Conservation (phyloP, 495 filamentous ascomycete genomes). For the Podospora anserina region DNA sequence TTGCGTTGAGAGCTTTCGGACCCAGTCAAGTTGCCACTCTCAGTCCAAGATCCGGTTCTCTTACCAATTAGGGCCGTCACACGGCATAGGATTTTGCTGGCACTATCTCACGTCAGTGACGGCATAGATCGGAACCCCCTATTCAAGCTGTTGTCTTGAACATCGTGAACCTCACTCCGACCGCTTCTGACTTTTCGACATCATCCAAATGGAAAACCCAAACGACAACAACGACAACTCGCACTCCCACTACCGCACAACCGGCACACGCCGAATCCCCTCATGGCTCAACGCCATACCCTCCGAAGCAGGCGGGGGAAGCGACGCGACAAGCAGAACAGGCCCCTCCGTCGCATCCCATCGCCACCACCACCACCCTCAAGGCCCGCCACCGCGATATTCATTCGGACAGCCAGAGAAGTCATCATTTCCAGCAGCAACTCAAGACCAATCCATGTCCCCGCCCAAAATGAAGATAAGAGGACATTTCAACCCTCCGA, state of each 20-base stretch:
- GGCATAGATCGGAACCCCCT: background rate
- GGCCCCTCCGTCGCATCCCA: background rate
- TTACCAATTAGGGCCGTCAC: background rate
- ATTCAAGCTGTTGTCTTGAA: background rate
- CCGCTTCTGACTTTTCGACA: background rate
- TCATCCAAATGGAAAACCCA: background rate
- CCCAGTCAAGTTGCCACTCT: background rate
- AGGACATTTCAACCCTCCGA: background rate
- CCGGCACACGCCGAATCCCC: background rate
- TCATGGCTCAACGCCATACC: constrained; percentile 17
- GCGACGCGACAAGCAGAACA: constrained; percentile 7
- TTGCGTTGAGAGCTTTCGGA: background rate
- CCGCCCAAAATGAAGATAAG: background rate
- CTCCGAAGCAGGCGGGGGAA: constrained; percentile 10
- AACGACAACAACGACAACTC: background rate
- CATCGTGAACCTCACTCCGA: background rate
- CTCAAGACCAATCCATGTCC: background rate
- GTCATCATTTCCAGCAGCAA: background rate
- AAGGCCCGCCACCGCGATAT: background rate
- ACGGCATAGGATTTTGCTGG: background rate
- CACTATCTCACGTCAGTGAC: background rate
- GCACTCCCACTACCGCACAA: background rate
- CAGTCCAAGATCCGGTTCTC: background rate
- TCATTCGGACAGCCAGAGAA: background rate
- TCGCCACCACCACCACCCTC: background rate